phyloP scores from a whole-genome alignment of 768 basidiomycete species.

The Mycena olivaceomarginata region DNA sequence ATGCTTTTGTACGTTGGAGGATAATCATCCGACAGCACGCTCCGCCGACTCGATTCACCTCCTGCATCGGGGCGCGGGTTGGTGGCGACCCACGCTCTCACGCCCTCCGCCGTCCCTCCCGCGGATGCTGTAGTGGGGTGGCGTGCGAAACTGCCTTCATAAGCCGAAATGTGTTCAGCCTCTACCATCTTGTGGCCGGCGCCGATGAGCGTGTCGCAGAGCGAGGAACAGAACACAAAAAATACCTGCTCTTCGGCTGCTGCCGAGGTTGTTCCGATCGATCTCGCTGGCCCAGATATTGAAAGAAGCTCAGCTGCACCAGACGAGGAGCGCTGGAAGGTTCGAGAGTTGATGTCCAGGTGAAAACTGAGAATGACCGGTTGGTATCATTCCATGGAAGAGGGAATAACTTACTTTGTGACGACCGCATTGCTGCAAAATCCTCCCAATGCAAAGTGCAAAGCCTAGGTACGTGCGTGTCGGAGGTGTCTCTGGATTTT shows the following conservation, averaged over 20 bases:
- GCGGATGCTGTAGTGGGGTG: constrained; percentile 1
- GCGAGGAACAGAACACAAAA: constrained; percentile 1
- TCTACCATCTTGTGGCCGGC: constrained; percentile 9
- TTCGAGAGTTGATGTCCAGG: constrained; percentile 6
- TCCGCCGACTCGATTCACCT: constrained; percentile 8
- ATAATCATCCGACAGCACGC: constrained; percentile 15
- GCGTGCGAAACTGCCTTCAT: constrained; percentile 3
- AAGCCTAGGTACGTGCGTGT: constrained; percentile 8
- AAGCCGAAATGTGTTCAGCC: constrained; percentile 8
- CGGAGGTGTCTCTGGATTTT: constrained; percentile 7
- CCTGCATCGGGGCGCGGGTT: constrained; percentile 3
- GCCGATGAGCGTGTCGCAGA: neutral
- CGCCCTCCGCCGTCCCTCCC: neutral
- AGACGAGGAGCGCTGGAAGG: constrained; percentile 10
- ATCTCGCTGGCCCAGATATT: constrained; percentile 4
- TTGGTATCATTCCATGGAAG: constrained; percentile 1
- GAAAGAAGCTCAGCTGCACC: constrained; percentile 15
- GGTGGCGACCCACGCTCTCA: constrained; percentile 4
- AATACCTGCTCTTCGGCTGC: constrained; percentile 4
- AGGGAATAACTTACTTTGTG: constrained; percentile 3
- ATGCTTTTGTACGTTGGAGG: constrained; percentile 13
- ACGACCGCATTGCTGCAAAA: constrained; percentile 16
- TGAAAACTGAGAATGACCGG: constrained; percentile 6
- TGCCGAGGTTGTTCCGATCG: constrained; percentile 1
- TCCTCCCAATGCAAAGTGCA: constrained; percentile 16